These are phyloP conservation scores for Lyophyllum atratum DNA, from an alignment of 768 basidiomycete genomes.

Conservation along the genomic window DNA sequence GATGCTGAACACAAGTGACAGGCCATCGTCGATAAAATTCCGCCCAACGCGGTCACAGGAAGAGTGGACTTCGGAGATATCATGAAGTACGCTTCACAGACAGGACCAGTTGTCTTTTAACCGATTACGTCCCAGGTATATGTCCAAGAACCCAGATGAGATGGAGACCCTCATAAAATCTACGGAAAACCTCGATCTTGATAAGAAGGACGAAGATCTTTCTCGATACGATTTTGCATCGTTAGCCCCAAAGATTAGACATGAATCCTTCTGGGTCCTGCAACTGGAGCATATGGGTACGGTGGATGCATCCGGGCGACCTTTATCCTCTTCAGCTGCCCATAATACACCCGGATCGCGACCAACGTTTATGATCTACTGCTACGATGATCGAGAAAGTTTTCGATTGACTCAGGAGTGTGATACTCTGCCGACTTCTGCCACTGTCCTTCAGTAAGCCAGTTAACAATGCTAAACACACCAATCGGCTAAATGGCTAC, in stretches of 20 bases:
- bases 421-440: slow-evolving; percentile 29
- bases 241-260: slow-evolving; percentile 22
- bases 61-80: slow-evolving; percentile 23
- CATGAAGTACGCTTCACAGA: slow-evolving; percentile 16
- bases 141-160: slow-evolving; percentile 24
- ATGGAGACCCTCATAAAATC: slow-evolving; percentile 22
- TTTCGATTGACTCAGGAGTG: slow-evolving; percentile 24
- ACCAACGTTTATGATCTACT: slow-evolving; percentile 27
- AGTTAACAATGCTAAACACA: background rate
- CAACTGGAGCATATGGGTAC: slow-evolving; percentile 31
- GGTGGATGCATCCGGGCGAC: slow-evolving; percentile 18
- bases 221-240: slow-evolving; percentile 21
- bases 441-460: slow-evolving; percentile 28
- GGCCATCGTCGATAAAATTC: slow-evolving; percentile 21
- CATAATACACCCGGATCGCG: slow-evolving; percentile 18
- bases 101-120: background rate
- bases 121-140: slow-evolving; percentile 16
- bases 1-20: background rate
- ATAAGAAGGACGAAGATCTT: slow-evolving; percentile 20
- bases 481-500: background rate
- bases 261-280: slow-evolving; percentile 33
- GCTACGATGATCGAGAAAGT: slow-evolving; percentile 28
- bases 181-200: slow-evolving; percentile 11
- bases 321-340: slow-evolving; percentile 14
- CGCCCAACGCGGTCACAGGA: slow-evolving; percentile 23